These are phyloP conservation scores for Aspergillus baeticus DNA, from an alignment of 495 filamentous ascomycete genomes.

Conservation along the genomic window DNA sequence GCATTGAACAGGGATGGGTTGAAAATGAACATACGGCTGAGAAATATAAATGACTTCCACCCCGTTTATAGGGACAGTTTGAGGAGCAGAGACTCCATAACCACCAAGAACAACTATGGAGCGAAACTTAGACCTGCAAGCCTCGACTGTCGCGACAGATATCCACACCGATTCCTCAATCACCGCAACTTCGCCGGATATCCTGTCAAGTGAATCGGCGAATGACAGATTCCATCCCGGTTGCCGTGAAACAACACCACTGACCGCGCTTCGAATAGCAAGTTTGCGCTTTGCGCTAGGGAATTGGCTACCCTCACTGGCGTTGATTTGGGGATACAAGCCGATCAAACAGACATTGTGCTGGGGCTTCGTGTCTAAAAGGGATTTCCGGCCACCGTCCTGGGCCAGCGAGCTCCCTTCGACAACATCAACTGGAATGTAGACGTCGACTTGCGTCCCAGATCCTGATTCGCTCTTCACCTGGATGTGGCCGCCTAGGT, in stretches of 20 bases:
- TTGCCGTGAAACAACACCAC: constrained; percentile 28
- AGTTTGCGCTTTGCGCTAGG: constrained; percentile 33
- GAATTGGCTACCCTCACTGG: constrained; percentile 25
- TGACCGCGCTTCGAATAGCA: constrained; percentile 31
- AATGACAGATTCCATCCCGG: constrained; percentile 30
- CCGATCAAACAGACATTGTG: constrained; percentile 29
- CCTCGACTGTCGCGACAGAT: constrained; percentile 5
- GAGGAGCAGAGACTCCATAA: constrained; percentile 14
- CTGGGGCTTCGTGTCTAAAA: neutral
- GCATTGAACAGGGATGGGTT: neutral
- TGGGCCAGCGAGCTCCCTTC: neutral
- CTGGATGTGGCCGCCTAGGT: constrained; percentile 58
- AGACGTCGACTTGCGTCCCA: constrained; percentile 60
- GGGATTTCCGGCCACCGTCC: neutral
- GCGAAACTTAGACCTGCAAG: constrained; percentile 19
- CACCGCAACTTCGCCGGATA: constrained; percentile 29
- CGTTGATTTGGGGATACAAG: constrained; percentile 29
- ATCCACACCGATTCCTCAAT: constrained; percentile 29
- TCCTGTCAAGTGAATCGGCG: constrained; percentile 27
- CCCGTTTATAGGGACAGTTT: constrained; percentile 6
- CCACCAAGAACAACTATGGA: constrained; percentile 31
- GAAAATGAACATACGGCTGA: constrained; percentile 29
- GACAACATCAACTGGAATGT: constrained; percentile 36
- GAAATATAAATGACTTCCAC: constrained; percentile 25
- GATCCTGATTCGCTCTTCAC: constrained; percentile 54